Evolutionary conservation across 176 grass and related monocot species (phyloP).

Genomic region (Triticum aestivum): IWGSC_CS_RefSeq_v2.1 NC_057812.1:13868818-13869317

Average conservation of each 20-base stretch:
- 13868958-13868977: not conserved
- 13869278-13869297: constrained; percentile 8
- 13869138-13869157: constrained; percentile 68
- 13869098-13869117: not conserved
- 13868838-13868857: constrained; percentile 69
- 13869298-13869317: constrained; percentile 54
- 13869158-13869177: constrained; percentile 96
- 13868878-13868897: constrained; percentile 34
- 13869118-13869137: constrained; percentile 1
- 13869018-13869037: constrained; percentile 45
- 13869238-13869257: not conserved
- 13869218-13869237: not conserved
- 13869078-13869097: not conserved
- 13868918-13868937: not conserved
- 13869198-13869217: constrained; percentile 51
- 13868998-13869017: constrained; percentile 57
- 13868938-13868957: not conserved
- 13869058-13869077: not conserved
- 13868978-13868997: not conserved
- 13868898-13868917: not conserved
- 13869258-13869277: not conserved
- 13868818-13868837: constrained; percentile 82
- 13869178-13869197: constrained; percentile 69
- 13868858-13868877: constrained; percentile 88
- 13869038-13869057: not conserved